Conservation (phyloP, 495 filamentous ascomycete genomes). For the Aspergillus leporis region DNA sequence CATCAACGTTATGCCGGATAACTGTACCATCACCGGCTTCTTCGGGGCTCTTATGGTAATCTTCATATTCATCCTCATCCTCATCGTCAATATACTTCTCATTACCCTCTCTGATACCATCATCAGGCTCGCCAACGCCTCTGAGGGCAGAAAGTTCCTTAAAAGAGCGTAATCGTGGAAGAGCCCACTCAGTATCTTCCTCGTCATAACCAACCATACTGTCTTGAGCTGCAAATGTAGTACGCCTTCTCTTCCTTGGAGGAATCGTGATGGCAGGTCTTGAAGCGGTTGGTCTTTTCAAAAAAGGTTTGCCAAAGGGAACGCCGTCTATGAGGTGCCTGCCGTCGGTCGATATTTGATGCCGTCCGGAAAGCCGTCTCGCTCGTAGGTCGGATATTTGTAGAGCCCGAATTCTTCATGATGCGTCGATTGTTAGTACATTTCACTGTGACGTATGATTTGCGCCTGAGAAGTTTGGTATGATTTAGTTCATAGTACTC, state of each 20-base stretch:
- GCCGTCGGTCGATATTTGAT: conserved; percentile 80
- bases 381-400: conserved; percentile 71
- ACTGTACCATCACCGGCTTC: conserved; percentile 43
- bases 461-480: neutral
- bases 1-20: conserved; percentile 38
- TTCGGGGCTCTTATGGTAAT: conserved; percentile 32
- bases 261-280: conserved; percentile 75
- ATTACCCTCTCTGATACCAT: neutral
- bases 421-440: neutral
- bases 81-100: conserved; percentile 15
- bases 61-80: conserved; percentile 27
- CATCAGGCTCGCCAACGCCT: conserved; percentile 10
- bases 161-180: conserved; percentile 23
- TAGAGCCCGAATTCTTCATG: conserved; percentile 74
- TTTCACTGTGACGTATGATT: neutral
- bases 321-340: conserved; percentile 87
- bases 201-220: conserved; percentile 30
- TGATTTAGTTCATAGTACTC: conserved; percentile 32
- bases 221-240: conserved; percentile 42
- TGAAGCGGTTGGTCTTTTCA: conserved; percentile 51
- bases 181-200: conserved; percentile 43
- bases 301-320: conserved; percentile 75
- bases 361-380: conserved; percentile 73
- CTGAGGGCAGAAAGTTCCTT: conserved; percentile 20
- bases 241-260: conserved; percentile 68